These are phyloP conservation scores for Argentina anserina DNA, from an alignment of 306 rosid species.

Conservation along the genomic window DNA sequence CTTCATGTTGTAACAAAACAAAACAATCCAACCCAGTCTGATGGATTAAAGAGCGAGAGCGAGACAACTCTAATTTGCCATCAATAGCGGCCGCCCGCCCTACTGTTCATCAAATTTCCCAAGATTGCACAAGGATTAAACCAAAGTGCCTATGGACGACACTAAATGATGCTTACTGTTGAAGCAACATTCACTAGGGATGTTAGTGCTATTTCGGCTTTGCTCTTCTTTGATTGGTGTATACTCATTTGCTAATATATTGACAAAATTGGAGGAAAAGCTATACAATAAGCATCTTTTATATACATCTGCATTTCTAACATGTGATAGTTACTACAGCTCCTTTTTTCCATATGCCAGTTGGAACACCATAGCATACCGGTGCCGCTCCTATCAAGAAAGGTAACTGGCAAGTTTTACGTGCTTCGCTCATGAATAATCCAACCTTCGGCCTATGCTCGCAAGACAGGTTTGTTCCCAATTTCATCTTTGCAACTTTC, in stretches of 20 bases:
- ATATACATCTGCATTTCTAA: background rate
- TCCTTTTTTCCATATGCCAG: constrained; percentile 66
- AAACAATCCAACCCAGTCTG: no score
- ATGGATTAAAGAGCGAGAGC: no score
- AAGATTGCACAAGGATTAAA: no score
- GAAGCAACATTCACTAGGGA: background rate
- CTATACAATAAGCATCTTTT: background rate
- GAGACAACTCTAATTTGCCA: no score
- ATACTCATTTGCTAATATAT: background rate
- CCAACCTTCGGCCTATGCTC: constrained; percentile 67
- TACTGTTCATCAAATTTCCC: no score
- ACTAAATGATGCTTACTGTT: background rate
- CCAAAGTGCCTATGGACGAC: no score
- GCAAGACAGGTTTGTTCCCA: constrained; percentile 23
- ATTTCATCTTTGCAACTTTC: constrained; percentile 52
- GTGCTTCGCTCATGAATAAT: constrained; percentile 72
- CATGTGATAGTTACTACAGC: constrained; percentile 1
- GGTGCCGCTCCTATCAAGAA: constrained; percentile 91
- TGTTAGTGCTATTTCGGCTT: background rate
- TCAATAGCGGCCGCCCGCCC: no score
- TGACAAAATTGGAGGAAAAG: background rate
- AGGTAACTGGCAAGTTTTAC: constrained; percentile 78
- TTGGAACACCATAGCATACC: constrained; percentile 86
- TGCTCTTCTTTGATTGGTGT: background rate
- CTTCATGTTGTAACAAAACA: no score